Conservation (phyloP, 768 basidiomycete genomes). For the Mycena chlorophos region DNA sequence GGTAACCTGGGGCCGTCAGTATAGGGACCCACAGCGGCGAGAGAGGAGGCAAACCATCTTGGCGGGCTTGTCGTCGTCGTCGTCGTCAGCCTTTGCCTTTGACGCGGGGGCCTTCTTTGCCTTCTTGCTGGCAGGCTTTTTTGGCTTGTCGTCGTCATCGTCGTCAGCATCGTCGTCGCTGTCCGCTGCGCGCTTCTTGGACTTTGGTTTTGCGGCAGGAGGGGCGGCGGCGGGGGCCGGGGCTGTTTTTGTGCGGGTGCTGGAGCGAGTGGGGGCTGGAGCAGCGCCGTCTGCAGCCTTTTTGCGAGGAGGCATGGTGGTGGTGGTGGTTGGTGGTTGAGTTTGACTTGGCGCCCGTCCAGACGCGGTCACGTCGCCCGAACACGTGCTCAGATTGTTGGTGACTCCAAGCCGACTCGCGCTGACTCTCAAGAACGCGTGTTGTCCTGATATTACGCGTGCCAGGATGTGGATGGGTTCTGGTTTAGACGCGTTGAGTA, state of each 20-base stretch:
- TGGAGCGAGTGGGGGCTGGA: slow-evolving; percentile 37
- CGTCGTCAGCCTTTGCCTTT: slow-evolving; percentile 20
- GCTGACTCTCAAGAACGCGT: no score
- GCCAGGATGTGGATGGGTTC: background rate
- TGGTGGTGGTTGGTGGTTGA: background rate
- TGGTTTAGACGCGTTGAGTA: slow-evolving; percentile 1
- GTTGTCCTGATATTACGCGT: no score
- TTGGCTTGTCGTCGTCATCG: slow-evolving; percentile 25
- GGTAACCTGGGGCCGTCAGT: slow-evolving; percentile 23
- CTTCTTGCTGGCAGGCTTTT: slow-evolving; percentile 34
- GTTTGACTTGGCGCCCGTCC: background rate
- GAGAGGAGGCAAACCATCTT: slow-evolving; percentile 42
- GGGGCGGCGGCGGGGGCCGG: slow-evolving; percentile 27
- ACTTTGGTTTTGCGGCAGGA: slow-evolving; percentile 24
- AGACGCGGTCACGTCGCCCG: no score
- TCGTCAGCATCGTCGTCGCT: slow-evolving; percentile 28
- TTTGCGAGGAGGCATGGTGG: slow-evolving; percentile 47
- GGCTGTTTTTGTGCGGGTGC: slow-evolving; percentile 35
- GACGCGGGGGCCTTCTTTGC: slow-evolving; percentile 20
- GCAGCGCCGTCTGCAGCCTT: slow-evolving; percentile 36
- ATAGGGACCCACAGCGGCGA: slow-evolving; percentile 3
- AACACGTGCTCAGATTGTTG: no score
- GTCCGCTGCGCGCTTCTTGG: slow-evolving; percentile 34
- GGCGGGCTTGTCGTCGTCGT: slow-evolving; percentile 26
- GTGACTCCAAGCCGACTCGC: no score